Percentiles rank a stretch among this genome's conserved stretches.
These are phyloP conservation scores for Botrytis deweyae DNA, from an alignment of 2,329 filamentous ascomycete genomes.

Conservation along the genomic window DNA sequence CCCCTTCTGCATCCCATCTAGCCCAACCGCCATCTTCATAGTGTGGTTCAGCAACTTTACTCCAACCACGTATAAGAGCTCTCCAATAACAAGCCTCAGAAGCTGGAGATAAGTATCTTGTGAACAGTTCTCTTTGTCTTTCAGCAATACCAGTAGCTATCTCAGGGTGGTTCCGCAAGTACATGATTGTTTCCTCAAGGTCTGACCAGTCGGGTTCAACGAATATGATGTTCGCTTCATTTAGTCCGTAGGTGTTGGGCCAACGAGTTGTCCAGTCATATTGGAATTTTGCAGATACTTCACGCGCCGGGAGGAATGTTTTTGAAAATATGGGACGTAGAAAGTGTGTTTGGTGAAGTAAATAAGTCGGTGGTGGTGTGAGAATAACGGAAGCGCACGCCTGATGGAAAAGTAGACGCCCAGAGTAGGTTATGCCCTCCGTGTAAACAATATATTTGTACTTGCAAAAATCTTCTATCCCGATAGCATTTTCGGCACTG, in stretches of 20 bases:
- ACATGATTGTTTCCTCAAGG: constrained; percentile 47
- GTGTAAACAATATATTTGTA: constrained; percentile 54
- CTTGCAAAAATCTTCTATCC: constrained; percentile 52
- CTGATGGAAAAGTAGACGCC: constrained; percentile 52
- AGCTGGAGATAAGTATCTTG: constrained; percentile 50
- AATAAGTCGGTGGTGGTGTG: constrained; percentile 49
- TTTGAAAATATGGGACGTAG: constrained; percentile 47
- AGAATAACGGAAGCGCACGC: constrained; percentile 51
- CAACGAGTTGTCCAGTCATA: constrained; percentile 40
- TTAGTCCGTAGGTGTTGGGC: constrained; percentile 40
- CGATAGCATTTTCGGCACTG: constrained; percentile 48
- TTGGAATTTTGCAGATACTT: neutral
- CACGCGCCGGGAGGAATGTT: constrained; percentile 27
- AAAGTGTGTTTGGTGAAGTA: constrained; percentile 52
- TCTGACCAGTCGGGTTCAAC: constrained; percentile 53
- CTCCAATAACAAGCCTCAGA: constrained; percentile 56
- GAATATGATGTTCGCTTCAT: constrained; percentile 51
- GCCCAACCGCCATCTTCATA: constrained; percentile 40
- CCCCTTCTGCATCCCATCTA: constrained; percentile 34
- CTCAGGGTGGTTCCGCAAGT: constrained; percentile 46
- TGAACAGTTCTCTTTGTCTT: constrained; percentile 48
- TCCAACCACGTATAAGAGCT: constrained; percentile 50
- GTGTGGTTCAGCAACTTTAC: constrained; percentile 42
- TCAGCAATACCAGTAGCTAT: constrained; percentile 49
- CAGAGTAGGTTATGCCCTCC: constrained; percentile 54